Base-by-base conservation (phyloP, 1,139 yeast species). In the Eremothecium gossypii region DNA sequence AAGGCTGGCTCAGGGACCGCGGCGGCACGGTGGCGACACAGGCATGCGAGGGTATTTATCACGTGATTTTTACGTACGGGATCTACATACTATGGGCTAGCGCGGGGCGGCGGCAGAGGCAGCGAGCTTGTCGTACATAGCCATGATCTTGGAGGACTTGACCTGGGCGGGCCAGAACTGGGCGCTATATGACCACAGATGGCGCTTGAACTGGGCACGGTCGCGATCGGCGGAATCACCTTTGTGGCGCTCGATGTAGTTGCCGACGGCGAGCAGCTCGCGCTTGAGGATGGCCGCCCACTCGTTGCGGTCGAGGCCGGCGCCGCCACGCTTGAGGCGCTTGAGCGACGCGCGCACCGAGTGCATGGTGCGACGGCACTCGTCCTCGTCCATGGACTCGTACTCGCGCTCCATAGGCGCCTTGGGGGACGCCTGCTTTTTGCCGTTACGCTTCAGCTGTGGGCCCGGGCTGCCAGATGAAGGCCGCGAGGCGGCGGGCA, bases 131-230 rank as follows among this genome's bases (percentile, higher is more conserved):
- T 74, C 74, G 63, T 89, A 91, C 96, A 91, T 91, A 41, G 79
- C 83, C 62, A 76, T 76, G 53, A 91, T 79, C 65, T 83, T 83
- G 38, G 73, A 69, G 45, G 95, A 83, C 33, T 85, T 79, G n/a
- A 83, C 97, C 49, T 78, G 77, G 2, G 80, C 85, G 1, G 98
- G 98, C 98, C 98, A 91, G 61, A 83, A 91, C 47, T 77, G 75
- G 31, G 93, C 75, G 7, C 96, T 94, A 63, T 83, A 85, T 20
- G 85, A 76, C 98, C 99, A 91, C 46, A 91, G 67, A 55, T 89
- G 96, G 59, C 76, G 79, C 48, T 71, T 54, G 48, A 49, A 54
- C 27, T 43, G 46, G 2, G 40, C 47, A 2, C 58, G 49, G 12
- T 42, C 13, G n/a, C 34, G 44, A 28, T 36, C 48, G 33, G 45